Percentiles rank a stretch among this genome's conserved stretches.
phyloP scores from a whole-genome alignment of 352 stramenopile species.

The Phytophthora fragariaefolia region DNA sequence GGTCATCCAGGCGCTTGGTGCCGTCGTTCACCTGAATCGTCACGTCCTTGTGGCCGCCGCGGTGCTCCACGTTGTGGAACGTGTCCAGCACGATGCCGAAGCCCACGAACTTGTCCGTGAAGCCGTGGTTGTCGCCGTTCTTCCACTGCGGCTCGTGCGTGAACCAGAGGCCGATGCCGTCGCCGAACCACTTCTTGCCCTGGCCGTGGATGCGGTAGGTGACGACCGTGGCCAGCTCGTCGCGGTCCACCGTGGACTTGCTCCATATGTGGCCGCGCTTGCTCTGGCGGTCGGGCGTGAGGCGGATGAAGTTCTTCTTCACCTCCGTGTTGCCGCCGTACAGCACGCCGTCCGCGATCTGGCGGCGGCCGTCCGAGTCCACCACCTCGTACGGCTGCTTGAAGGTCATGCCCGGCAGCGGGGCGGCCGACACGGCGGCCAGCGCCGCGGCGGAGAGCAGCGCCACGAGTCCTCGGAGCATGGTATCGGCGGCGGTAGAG shows the following conservation, averaged over 20 bases:
- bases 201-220: conserved; percentile 82
- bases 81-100: conserved; percentile 82
- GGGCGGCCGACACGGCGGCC: conserved; percentile 22
- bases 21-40: conserved; percentile 83
- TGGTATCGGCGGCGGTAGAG: conserved; percentile 6
- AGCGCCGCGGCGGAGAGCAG: conserved; percentile 36
- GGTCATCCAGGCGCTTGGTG: conserved; percentile 66
- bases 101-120: conserved; percentile 72
- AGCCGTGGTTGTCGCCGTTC: conserved; percentile 78
- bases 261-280: conserved; percentile 82
- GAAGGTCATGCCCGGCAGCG: conserved; percentile 60
- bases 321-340: conserved; percentile 70
- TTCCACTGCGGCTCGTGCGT: conserved; percentile 60
- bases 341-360: conserved; percentile 66
- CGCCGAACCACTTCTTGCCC: conserved; percentile 81
- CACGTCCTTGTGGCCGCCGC: conserved; percentile 82
- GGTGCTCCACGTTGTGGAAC: conserved; percentile 83
- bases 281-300: conserved; percentile 84
- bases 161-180: conserved; percentile 80
- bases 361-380: conserved; percentile 53
- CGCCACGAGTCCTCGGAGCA: conserved; percentile 34
- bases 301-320: conserved; percentile 85
- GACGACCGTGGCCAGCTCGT: conserved; percentile 68
- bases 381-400: conserved; percentile 70
- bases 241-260: conserved; percentile 45